phyloP scores from a whole-genome alignment of 768 basidiomycete genomes.

The Artomyces pyxidatus region DNA sequence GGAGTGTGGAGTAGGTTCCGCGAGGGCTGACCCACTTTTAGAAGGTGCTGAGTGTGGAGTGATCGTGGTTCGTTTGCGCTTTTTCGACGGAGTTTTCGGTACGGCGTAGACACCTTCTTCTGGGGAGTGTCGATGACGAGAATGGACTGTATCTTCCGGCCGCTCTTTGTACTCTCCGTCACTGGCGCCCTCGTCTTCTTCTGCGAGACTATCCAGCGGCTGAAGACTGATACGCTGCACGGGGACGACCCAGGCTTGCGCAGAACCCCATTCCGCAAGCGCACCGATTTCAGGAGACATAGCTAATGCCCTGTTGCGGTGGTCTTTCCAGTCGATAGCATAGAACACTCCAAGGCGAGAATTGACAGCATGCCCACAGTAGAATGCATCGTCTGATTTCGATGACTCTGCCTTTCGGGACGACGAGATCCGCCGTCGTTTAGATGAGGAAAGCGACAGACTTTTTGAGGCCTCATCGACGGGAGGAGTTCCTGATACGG shows the following conservation, averaged over 20 bases:
- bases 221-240: too few relatives aligned
- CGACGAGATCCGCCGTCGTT: neutral
- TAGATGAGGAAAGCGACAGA: slow-evolving; percentile 11
- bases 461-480: neutral
- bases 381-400: slow-evolving; percentile 27
- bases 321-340: slow-evolving; percentile 48
- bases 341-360: slow-evolving; percentile 55
- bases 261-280: slow-evolving; percentile 13
- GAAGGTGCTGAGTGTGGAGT: slow-evolving; percentile 13
- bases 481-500: slow-evolving; percentile 18
- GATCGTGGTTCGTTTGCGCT: slow-evolving; percentile 35
- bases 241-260: slow-evolving; percentile 16
- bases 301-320: slow-evolving; percentile 33
- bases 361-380: slow-evolving; percentile 53
- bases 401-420: neutral
- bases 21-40: slow-evolving; percentile 18
- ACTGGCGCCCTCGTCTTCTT: slow-evolving; percentile 12
- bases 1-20: slow-evolving; percentile 26
- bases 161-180: slow-evolving; percentile 12
- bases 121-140: slow-evolving; percentile 25
- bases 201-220: too few relatives aligned
- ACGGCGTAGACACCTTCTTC: slow-evolving; percentile 18
- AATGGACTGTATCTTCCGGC: slow-evolving; percentile 26
- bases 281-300: slow-evolving; percentile 1
- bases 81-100: slow-evolving; percentile 46